These are phyloP conservation scores for Polygonum aviculare DNA, from an alignment of 148 eudicot genomes.

Conservation along the genomic window DNA sequence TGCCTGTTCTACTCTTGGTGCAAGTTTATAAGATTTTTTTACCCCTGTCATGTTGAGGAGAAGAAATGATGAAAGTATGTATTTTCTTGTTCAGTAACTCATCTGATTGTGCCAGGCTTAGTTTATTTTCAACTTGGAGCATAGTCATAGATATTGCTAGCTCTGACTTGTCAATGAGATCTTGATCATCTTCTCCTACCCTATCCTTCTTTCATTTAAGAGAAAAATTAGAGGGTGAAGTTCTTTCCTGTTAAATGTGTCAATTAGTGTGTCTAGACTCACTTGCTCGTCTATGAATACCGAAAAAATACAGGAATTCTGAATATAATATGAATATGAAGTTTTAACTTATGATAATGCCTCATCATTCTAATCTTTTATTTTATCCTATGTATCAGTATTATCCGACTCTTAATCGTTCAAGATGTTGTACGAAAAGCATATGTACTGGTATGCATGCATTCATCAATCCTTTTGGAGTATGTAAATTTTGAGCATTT, in stretches of 20 bases:
- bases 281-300: background rate
- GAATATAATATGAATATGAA: background rate
- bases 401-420: conserved; percentile 96
- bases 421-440: conserved; percentile 97
- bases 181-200: background rate
- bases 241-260: no score
- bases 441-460: conserved; percentile 86
- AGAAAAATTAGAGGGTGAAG: background rate
- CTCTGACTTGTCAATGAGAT: background rate
- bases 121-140: background rate
- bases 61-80: background rate
- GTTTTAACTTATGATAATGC: background rate
- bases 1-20: background rate
- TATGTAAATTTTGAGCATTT: background rate
- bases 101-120: background rate
- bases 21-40: background rate
- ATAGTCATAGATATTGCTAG: background rate
- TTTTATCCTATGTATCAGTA: conserved; percentile 36
- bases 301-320: background rate
- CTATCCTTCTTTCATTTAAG: background rate
- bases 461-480: background rate
- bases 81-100: background rate
- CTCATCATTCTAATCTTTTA: background rate
- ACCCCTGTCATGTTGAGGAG: background rate
- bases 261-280: background rate